These are phyloP conservation scores for Penicillium sp. DNA, from an alignment of 2,329 filamentous ascomycete genomes.

Conservation along the genomic window DNA sequence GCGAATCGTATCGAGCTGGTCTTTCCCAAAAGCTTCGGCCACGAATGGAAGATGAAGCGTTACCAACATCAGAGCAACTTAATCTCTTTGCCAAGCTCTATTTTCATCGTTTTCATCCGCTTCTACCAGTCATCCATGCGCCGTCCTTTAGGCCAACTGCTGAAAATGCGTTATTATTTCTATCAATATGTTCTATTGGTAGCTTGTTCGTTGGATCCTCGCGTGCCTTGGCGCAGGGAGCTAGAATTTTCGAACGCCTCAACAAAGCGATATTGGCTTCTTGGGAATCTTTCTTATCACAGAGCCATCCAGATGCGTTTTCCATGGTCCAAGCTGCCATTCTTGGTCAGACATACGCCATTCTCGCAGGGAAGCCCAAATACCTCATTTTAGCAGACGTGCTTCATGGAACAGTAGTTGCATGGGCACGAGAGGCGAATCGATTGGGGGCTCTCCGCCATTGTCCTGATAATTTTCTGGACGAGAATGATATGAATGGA, in stretches of 20 bases:
- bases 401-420: slow-evolving; percentile 35
- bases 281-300: slow-evolving; percentile 23
- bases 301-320: slow-evolving; percentile 20
- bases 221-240: slow-evolving; percentile 31
- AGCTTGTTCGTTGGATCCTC: slow-evolving; percentile 41
- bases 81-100: slow-evolving; percentile 26
- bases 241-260: slow-evolving; percentile 34
- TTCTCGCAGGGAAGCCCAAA: slow-evolving; percentile 32
- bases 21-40: slow-evolving; percentile 22
- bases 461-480: background rate
- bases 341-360: slow-evolving; percentile 34
- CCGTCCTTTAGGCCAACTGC: slow-evolving; percentile 25
- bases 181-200: slow-evolving; percentile 45
- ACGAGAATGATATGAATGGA: slow-evolving; percentile 15
- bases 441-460: slow-evolving; percentile 17
- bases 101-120: slow-evolving; percentile 17
- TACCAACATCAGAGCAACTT: slow-evolving; percentile 20
- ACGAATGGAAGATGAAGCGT: slow-evolving; percentile 21
- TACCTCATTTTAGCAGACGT: slow-evolving; percentile 33
- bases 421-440: slow-evolving; percentile 33
- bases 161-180: slow-evolving; percentile 36
- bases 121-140: slow-evolving; percentile 22
- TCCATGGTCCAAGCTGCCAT: slow-evolving; percentile 34
- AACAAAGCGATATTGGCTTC: slow-evolving; percentile 28
- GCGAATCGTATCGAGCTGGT: slow-evolving; percentile 21